Percentiles rank a stretch among this genome's conserved stretches.
These are phyloP conservation scores for Vigna mungo DNA, from an alignment of 306 rosid species.

Conservation along the genomic window DNA sequence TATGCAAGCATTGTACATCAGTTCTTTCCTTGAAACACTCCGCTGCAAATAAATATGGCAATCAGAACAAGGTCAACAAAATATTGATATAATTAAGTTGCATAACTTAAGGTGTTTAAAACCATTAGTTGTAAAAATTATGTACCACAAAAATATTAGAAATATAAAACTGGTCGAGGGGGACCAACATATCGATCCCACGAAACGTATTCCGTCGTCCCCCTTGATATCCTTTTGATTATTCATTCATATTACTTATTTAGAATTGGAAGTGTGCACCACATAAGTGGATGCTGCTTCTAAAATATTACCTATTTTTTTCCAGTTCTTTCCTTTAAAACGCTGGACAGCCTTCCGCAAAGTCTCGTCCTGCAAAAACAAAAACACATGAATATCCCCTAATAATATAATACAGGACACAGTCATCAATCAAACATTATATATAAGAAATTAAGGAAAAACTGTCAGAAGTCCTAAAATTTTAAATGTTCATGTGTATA, in stretches of 20 bases:
- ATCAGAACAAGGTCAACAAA: constrained; percentile 42
- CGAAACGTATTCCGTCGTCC: not conserved
- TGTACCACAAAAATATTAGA: not conserved
- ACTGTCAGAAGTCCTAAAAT: not conserved
- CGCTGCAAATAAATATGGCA: constrained; percentile 62
- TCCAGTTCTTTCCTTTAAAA: constrained; percentile 97
- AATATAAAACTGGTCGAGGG: not conserved
- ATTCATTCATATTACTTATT: constrained; percentile 1
- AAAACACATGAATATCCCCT: constrained; percentile 39
- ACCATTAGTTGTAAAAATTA: not conserved
- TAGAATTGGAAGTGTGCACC: not conserved
- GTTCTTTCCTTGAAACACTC: constrained; percentile 95
- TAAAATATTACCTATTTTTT: constrained; percentile 80
- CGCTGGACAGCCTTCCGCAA: constrained; percentile 85
- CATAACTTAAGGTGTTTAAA: constrained; percentile 10
- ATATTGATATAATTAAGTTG: constrained; percentile 35
- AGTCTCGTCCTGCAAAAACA: constrained; percentile 72
- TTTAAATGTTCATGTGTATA: constrained; percentile 19
- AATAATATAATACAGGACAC: not conserved
- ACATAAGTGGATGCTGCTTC: not conserved
- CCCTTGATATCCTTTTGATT: constrained; percentile 16
- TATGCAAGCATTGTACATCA: constrained; percentile 97
- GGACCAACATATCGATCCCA: not conserved
- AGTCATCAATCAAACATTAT: not conserved
- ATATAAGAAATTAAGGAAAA: not conserved